Base-by-base conservation (phyloP, 495 filamentous ascomycete genomes). In the Bryoglossum gracile region DNA sequence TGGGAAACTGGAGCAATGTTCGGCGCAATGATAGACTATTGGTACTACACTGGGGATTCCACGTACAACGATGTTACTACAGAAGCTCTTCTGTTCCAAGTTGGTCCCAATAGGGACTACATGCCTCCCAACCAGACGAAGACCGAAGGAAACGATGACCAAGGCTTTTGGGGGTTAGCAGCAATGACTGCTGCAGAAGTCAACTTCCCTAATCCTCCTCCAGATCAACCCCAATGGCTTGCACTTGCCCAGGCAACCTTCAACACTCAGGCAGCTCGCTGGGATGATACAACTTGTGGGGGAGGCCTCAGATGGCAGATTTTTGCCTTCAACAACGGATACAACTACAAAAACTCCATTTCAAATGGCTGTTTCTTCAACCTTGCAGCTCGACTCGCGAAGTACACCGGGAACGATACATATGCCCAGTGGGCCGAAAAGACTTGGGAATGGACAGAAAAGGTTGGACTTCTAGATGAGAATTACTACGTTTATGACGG, bases 271-370 rank as follows among this genome's bases (percentile, higher is more conserved):
- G 75, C 71, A 1, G 63, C 65, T 0, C 76, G 10, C 85, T 86
- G 78, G 82, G 91, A 59, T 61, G 60, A 0, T 62, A 68, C 4
- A 65, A 65, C 24, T 86, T 71, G 89, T 56, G 87, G 87, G 54
- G 86, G 87, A 26, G 89, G 88, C 0, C 57, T 95, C 51, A 69
- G 78, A 53, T 90, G 87, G 87, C 87, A 92, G 69, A 83, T 88
- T 43, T 85, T 76, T 61, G 68, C 78, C 4, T 85, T 80, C 56
- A 86, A 88, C 64, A 77, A 70, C 8, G 87, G 87, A 11, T 90
- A 86, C 59, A 74, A 77, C 37, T 79, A 82, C 52, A 86, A 86
- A 57, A 90, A 87, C 62, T 72, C 82, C 8, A 76, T 86, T 48
- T 78, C 82, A 3, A 92, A 88, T 46, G 88, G 83, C 1, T 78